Percentiles rank a stretch among this genome's conserved stretches.
Evolutionary conservation across 2,329 filamentous ascomycete species (phyloP).

Genomic region (Fusarium coicis): DNA sequence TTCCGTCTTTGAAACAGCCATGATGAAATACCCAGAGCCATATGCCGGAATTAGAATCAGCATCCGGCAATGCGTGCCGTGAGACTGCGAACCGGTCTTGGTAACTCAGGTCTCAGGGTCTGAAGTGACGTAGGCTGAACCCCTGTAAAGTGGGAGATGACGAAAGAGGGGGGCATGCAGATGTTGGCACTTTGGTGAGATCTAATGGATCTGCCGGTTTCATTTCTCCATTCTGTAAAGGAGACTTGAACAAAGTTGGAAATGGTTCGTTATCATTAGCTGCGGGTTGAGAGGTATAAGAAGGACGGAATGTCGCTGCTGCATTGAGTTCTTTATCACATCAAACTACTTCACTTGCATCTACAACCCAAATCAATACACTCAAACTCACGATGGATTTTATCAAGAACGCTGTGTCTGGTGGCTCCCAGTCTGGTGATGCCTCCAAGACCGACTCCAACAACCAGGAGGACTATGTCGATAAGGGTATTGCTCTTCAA

Average conservation of each 20-base stretch:
- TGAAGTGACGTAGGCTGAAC: conserved; percentile 39
- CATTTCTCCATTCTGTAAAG: conserved; percentile 16
- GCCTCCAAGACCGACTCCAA: conserved; percentile 7
- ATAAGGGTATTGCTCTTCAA: conserved; percentile 49
- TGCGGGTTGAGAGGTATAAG: conserved; percentile 22
- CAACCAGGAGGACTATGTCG: conserved; percentile 50
- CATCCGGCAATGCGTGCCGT: conserved; percentile 1
- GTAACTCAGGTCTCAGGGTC: conserved; percentile 6
- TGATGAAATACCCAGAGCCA: conserved; percentile 15
- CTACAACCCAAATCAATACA: neutral
- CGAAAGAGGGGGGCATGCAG: conserved; percentile 22
- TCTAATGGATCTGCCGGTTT: conserved; percentile 28
- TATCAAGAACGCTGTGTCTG: conserved; percentile 39
- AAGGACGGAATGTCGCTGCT: conserved; percentile 11
- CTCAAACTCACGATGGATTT: conserved; percentile 51
- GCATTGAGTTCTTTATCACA: neutral
- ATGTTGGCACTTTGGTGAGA: conserved; percentile 10
- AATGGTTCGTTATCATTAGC: conserved; percentile 14
- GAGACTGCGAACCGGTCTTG: neutral
- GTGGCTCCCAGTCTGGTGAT: conserved; percentile 31
- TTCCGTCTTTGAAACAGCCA: conserved; percentile 1
- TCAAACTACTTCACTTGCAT: neutral
- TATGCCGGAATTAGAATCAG: neutral
- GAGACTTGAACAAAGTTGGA: conserved; percentile 2
- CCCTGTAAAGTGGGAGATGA: conserved; percentile 26